Evolutionary conservation across 163 green algal genomes (phyloP).

Genomic region (Volvox carteri): DNA sequence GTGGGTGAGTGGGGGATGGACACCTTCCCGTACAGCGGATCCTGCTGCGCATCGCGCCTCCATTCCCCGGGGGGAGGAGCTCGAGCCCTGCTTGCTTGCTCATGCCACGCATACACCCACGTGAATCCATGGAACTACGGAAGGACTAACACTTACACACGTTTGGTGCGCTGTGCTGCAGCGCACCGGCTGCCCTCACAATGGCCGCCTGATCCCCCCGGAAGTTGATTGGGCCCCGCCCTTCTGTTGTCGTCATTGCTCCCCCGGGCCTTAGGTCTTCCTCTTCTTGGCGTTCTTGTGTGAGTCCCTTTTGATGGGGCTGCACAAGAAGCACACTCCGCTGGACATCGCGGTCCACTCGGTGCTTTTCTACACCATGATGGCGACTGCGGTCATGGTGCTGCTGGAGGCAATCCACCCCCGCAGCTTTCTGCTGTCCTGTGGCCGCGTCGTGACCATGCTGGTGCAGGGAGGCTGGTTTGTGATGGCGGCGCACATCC

Average conservation of each 20-base stretch:
- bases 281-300: conserved; percentile 61
- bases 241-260: not conserved
- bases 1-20: not conserved
- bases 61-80: too few relatives aligned
- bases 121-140: too few relatives aligned
- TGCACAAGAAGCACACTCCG: conserved; percentile 69
- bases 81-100: too few relatives aligned
- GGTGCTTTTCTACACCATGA: conserved; percentile 64
- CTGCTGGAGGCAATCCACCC: conserved; percentile 54
- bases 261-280: conserved; percentile 54
- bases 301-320: conserved; percentile 67
- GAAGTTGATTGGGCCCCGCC: too few relatives aligned
- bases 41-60: too few relatives aligned
- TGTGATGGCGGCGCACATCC: conserved; percentile 44
- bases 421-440: conserved; percentile 54
- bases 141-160: too few relatives aligned
- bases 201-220: too few relatives aligned
- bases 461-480: conserved; percentile 54
- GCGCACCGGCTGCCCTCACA: too few relatives aligned
- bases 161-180: too few relatives aligned
- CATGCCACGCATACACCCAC: too few relatives aligned
- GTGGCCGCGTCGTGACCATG: conserved; percentile 9
- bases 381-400: conserved; percentile 14
- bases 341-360: conserved; percentile 67
- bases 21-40: too few relatives aligned